Evolutionary conservation across 176 grass and related monocot genomes (phyloP).

Genomic region (Cenchrus americanus): DNA sequence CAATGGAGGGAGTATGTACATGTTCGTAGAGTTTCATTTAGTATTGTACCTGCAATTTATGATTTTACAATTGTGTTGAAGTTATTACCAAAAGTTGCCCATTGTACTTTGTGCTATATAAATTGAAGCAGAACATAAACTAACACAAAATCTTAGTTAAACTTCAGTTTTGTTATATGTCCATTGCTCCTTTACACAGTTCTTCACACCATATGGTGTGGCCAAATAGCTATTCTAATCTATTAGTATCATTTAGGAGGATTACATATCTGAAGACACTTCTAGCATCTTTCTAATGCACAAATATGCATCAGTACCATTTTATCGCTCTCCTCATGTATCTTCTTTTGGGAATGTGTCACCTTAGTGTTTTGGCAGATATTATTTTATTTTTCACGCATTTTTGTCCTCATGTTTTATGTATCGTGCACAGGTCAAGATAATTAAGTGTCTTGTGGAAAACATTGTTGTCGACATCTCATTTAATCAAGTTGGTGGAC

Average conservation of each 20-base stretch:
- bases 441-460: constrained; percentile 97
- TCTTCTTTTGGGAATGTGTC: background rate
- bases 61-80: background rate
- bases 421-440: constrained; percentile 76
- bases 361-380: constrained; percentile 27
- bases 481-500: constrained; percentile 96
- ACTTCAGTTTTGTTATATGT: background rate
- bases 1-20: background rate
- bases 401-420: constrained; percentile 37
- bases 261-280: constrained; percentile 19
- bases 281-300: constrained; percentile 4
- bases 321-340: background rate
- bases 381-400: background rate
- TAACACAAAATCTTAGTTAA: constrained; percentile 19
- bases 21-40: background rate
- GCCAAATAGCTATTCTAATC: background rate
- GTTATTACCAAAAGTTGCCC: constrained; percentile 26
- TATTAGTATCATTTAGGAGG: constrained; percentile 11
- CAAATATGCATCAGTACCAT: background rate
- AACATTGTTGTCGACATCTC: constrained; percentile 98
- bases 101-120: too few relatives aligned
- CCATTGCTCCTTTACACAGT: background rate
- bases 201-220: constrained; percentile 10
- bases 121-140: background rate
- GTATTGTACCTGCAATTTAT: background rate